Conservation (phyloP, 1,139 yeast species). For the Pneumocystis murina region DNA sequence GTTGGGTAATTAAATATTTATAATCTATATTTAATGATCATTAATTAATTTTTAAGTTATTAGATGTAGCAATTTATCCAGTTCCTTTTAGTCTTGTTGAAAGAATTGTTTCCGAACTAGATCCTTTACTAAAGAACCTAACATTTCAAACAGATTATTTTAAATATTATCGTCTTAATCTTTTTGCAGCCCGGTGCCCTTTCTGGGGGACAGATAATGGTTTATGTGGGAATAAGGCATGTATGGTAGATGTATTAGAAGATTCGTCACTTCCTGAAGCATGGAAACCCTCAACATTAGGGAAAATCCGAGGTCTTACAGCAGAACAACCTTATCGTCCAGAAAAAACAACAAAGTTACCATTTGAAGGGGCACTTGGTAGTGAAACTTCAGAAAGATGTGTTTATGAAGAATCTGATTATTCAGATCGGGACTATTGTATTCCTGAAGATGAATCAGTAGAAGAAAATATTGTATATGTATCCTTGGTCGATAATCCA, state of each 20-base stretch:
- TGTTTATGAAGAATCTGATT: constrained; percentile 14
- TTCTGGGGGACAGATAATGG: constrained; percentile 71
- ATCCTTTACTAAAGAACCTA: constrained; percentile 33
- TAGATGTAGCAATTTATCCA: neutral
- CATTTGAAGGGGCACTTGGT: neutral
- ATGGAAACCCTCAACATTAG: constrained; percentile 61
- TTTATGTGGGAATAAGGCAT: constrained; percentile 75
- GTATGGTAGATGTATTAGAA: constrained; percentile 72
- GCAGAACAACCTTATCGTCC: constrained; percentile 23
- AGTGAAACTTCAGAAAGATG: neutral
- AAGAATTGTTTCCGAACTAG: neutral
- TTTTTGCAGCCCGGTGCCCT: constrained; percentile 68
- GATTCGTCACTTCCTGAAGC: constrained; percentile 50
- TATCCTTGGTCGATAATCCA: constrained; percentile 74
- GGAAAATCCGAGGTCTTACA: constrained; percentile 29
- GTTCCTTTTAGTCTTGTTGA: neutral
- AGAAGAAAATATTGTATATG: constrained; percentile 49
- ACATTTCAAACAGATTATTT: constrained; percentile 47
- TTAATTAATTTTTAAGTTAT: neutral
- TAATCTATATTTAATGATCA: neutral
- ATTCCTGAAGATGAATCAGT: constrained; percentile 41
- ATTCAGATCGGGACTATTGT: constrained; percentile 33
- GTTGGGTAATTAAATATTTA: neutral
- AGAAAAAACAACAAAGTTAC: neutral
- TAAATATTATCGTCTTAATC: constrained; percentile 70